A percentile compares a stretch with the other conserved stretches of the same genome.
Evolutionary conservation across 2,329 filamentous ascomycete genomes (phyloP).

Genomic region (Pochonia chlamydosporia): DNA sequence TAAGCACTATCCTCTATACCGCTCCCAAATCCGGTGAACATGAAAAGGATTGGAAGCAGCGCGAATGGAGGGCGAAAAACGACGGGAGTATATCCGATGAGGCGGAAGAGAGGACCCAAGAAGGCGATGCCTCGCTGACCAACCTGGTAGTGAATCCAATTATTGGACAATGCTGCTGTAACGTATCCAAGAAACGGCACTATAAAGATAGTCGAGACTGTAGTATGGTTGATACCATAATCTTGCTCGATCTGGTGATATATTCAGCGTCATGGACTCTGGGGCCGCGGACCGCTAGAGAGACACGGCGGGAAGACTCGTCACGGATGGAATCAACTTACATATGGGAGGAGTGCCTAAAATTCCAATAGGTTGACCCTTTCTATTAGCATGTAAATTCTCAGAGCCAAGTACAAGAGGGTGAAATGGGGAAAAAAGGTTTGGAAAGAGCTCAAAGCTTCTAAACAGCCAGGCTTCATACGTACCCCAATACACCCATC

Average conservation of each 20-base stretch:
- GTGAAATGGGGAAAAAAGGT: not conserved
- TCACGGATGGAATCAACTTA: conserved; percentile 19
- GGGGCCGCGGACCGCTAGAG: not conserved
- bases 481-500: conserved; percentile 60
- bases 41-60: conserved; percentile 57
- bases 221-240: conserved; percentile 54
- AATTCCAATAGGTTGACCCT: conserved; percentile 12
- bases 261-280: not conserved
- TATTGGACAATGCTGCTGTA: conserved; percentile 55
- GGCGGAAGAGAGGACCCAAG: conserved; percentile 55
- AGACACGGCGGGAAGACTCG: not conserved
- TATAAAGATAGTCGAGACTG: conserved; percentile 61
- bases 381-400: not conserved
- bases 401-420: not conserved
- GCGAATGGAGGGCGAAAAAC: conserved; percentile 65
- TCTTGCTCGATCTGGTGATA: conserved; percentile 33
- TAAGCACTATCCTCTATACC: conserved; percentile 58
- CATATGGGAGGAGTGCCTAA: conserved; percentile 43
- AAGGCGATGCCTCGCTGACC: conserved; percentile 58
- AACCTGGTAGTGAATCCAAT: conserved; percentile 27
- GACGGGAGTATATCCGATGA: conserved; percentile 60
- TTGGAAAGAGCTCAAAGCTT: not conserved
- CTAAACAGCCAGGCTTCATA: conserved; percentile 8
- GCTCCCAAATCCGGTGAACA: conserved; percentile 65
- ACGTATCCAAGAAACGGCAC: conserved; percentile 61